Base-by-base conservation (phyloP, 2,329 filamentous ascomycete species). In the Aspergillus cejpii region DNA sequence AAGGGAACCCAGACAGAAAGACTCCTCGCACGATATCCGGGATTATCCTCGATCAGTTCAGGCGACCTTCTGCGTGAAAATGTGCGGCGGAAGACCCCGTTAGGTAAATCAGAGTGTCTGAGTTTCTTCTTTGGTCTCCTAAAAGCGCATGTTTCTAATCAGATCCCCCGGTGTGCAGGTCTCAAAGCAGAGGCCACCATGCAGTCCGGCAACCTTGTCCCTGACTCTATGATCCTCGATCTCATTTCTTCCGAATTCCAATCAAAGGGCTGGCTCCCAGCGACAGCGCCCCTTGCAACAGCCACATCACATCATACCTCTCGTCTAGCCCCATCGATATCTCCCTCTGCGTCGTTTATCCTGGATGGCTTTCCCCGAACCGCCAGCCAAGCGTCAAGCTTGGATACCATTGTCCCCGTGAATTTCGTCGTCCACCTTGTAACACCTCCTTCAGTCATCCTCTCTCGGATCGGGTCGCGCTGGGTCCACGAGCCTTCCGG, bases 351-450 rank as follows among this genome's bases (percentile, higher is more conserved):
- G 6, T 95, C 89, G 1, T 97, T 96, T 66, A 85, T 98, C 52
- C 84, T 98, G 42, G 92, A 98, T 64, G 92, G 92, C 12, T 98
- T 97, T 68, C 92, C 92, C 2, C 85, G 92, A 53, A 98, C 87
- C 5, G 85, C 86, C 1, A 63, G 73, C 2, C 92, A 98, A 69
- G 92, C 90, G 21, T 66, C 71, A 33, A 83, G 83, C 45, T 78
- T 97, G 38, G 89, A 94, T 63, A 71, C 74, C 37, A 76, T 96
- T 26, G 79, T 97, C 24, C 89, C 91, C n/a, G 90, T 98, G 65
- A 98, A 98, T 68, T 79, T 96, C 49, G 92, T 89, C 39, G 84
- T 96, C 47, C 88, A 86, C 44, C 76, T 97, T 56, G 78, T 84
- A 61, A 97, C 91, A 0, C 92, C 92, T 0, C 80, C 86, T 26